Conservation (phyloP, 805 yeast species). For the Candida schatavii region DNA sequence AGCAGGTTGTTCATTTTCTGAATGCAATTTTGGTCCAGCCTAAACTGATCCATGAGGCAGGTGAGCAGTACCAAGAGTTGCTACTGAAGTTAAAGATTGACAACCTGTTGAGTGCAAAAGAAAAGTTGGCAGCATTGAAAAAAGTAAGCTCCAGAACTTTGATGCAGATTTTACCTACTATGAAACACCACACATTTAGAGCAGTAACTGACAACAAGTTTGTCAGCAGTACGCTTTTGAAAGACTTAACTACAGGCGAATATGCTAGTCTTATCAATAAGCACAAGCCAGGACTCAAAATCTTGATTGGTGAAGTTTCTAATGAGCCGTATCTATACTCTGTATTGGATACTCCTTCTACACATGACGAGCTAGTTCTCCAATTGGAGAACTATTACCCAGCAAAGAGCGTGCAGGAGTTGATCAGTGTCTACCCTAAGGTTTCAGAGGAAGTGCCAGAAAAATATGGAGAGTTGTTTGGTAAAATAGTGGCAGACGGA, state of each 20-base stretch:
- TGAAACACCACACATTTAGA: conserved; percentile 32
- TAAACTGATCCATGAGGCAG: conserved; percentile 30
- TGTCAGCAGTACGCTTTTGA: conserved; percentile 24
- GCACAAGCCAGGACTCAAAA: conserved; percentile 14
- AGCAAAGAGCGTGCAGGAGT: conserved; percentile 18
- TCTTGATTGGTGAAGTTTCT: conserved; percentile 32
- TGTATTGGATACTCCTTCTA: conserved; percentile 24
- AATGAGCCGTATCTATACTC: conserved; percentile 32
- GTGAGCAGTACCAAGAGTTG: conserved; percentile 36
- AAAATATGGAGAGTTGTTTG: conserved; percentile 23
- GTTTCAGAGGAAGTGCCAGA: conserved; percentile 15
- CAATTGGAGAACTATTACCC: conserved; percentile 39
- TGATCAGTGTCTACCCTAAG: conserved; percentile 20
- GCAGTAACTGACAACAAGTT: conserved; percentile 40
- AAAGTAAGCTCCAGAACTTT: conserved; percentile 10
- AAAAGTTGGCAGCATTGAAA: conserved; percentile 15
- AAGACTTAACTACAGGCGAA: conserved; percentile 27
- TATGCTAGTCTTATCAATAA: conserved; percentile 19
- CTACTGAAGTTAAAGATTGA: conserved; percentile 20
- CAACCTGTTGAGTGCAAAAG: conserved; percentile 10
- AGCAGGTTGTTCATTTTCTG: conserved; percentile 33
- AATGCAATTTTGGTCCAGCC: conserved; percentile 39
- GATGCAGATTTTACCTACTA: conserved; percentile 16
- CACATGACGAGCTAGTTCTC: conserved; percentile 22
- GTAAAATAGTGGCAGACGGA: conserved; percentile 34